Percentiles rank a stretch among this genome's conserved stretches.
These are phyloP conservation scores for Vitis hybrid DNA, from an alignment of 177 flowering plant species.

Conservation along the genomic window DNA sequence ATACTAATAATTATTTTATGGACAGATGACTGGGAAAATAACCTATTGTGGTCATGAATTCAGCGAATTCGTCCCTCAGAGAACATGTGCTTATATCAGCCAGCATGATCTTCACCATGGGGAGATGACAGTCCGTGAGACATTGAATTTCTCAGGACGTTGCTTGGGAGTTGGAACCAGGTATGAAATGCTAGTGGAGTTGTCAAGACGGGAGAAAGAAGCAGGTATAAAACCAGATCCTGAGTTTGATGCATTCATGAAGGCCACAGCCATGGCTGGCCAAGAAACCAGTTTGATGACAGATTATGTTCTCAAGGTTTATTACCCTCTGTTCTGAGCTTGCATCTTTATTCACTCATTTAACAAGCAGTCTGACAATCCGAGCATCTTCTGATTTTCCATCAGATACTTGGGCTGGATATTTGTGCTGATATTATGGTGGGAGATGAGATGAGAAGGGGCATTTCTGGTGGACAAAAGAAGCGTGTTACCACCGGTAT, in stretches of 20 bases:
- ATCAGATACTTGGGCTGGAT: slow-evolving; percentile 66
- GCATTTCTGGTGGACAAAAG: slow-evolving; percentile 71
- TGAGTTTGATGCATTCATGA: slow-evolving; percentile 66
- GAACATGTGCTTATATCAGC: slow-evolving; percentile 40
- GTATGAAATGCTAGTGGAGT: slow-evolving; percentile 37
- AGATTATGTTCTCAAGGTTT: slow-evolving; percentile 65
- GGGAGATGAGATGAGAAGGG: slow-evolving; percentile 67
- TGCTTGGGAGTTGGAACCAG: slow-evolving; percentile 39
- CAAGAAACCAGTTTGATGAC: slow-evolving; percentile 60
- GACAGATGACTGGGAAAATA: slow-evolving; percentile 33
- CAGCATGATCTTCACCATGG: slow-evolving; percentile 40
- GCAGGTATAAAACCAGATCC: slow-evolving; percentile 68
- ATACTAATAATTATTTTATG: too few relatives aligned
- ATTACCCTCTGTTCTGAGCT: background rate
- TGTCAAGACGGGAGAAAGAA: slow-evolving; percentile 54
- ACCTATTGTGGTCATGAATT: slow-evolving; percentile 38
- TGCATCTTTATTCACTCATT: background rate
- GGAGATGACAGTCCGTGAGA: slow-evolving; percentile 40
- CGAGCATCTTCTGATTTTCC: background rate
- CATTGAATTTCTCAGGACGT: slow-evolving; percentile 34
- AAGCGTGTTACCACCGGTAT: slow-evolving; percentile 52
- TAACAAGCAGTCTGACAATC: background rate
- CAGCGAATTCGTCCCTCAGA: slow-evolving; percentile 33
- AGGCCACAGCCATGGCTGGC: slow-evolving; percentile 61
- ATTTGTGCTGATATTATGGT: slow-evolving; percentile 65